Percentiles rank a stretch among this genome's conserved stretches.
phyloP scores from a whole-genome alignment of 176 grass and related monocot genomes.

The Thalia dealbata region DNA sequence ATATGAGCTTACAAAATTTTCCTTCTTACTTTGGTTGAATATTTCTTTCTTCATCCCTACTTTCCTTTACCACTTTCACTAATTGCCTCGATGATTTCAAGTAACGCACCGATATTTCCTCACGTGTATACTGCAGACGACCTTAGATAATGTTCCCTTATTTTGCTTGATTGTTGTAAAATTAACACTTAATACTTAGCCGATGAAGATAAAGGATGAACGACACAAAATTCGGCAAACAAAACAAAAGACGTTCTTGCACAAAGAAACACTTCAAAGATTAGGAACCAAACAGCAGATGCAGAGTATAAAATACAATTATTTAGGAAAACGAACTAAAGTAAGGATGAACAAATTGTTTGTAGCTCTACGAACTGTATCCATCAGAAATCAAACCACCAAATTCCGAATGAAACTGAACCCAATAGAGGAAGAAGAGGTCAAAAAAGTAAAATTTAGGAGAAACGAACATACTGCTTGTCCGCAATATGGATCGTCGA shows the following conservation, averaged over 20 bases:
- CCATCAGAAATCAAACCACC: not conserved
- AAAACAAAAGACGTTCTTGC: too few relatives aligned
- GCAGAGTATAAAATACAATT: too few relatives aligned
- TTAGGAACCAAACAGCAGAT: too few relatives aligned
- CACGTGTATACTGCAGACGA: not conserved
- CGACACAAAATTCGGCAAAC: too few relatives aligned
- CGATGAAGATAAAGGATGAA: not conserved
- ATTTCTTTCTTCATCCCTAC: too few relatives aligned
- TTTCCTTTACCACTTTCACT: not conserved
- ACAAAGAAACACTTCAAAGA: too few relatives aligned
- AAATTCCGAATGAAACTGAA: not conserved
- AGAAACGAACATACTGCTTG: slow-evolving; percentile 37
- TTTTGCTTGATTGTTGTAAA: too few relatives aligned
- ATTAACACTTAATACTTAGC: too few relatives aligned
- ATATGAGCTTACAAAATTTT: too few relatives aligned
- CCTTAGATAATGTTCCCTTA: not conserved
- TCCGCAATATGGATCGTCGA: slow-evolving; percentile 86
- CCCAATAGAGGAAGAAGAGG: not conserved
- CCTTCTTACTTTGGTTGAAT: too few relatives aligned
- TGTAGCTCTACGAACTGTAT: not conserved
- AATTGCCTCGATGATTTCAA: not conserved
- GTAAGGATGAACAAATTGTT: too few relatives aligned
- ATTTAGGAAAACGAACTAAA: too few relatives aligned
- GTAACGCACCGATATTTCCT: not conserved
- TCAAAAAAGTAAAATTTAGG: not conserved